phyloP scores from a whole-genome alignment of 768 basidiomycete genomes.

The Pleurotus giganteus region DNA sequence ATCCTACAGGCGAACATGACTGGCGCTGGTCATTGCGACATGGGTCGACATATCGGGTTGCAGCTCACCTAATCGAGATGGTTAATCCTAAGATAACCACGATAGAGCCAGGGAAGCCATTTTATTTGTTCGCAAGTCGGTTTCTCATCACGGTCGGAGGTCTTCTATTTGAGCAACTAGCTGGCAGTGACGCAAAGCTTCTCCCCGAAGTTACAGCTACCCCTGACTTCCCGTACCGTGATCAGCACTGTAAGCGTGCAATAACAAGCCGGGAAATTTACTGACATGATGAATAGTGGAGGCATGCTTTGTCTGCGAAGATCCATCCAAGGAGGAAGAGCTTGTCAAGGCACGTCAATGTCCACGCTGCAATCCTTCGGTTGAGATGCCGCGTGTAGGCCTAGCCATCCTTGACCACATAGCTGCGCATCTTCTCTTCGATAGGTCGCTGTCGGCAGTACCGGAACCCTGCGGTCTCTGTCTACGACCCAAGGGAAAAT shows the following conservation, averaged over 20 bases:
- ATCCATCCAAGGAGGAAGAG: neutral
- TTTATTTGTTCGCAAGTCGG: constrained; percentile 23
- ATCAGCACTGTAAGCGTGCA: constrained; percentile 16
- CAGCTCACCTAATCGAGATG: constrained; percentile 21
- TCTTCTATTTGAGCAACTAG: constrained; percentile 18
- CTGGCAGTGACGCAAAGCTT: constrained; percentile 13
- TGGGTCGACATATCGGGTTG: constrained; percentile 8
- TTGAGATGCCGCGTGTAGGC: constrained; percentile 12
- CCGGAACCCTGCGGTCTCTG: constrained; percentile 25
- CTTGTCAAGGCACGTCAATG: neutral
- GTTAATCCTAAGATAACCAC: constrained; percentile 22
- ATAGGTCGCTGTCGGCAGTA: constrained; percentile 12
- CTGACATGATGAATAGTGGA: constrained; percentile 11
- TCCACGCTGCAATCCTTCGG: constrained; percentile 7
- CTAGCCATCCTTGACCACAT: constrained; percentile 24
- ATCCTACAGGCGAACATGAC: constrained; percentile 16
- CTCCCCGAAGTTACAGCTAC: constrained; percentile 17
- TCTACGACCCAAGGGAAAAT: constrained; percentile 17
- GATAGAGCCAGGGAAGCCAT: constrained; percentile 5
- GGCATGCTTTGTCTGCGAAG: constrained; percentile 21
- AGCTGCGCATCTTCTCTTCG: constrained; percentile 25
- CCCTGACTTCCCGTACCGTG: constrained; percentile 18
- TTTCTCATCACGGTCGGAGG: constrained; percentile 19
- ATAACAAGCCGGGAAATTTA: neutral
- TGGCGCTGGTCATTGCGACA: constrained; percentile 20